phyloP scores from a whole-genome alignment of 2,329 filamentous ascomycete genomes.

The Calonectria ilicicola region DNA sequence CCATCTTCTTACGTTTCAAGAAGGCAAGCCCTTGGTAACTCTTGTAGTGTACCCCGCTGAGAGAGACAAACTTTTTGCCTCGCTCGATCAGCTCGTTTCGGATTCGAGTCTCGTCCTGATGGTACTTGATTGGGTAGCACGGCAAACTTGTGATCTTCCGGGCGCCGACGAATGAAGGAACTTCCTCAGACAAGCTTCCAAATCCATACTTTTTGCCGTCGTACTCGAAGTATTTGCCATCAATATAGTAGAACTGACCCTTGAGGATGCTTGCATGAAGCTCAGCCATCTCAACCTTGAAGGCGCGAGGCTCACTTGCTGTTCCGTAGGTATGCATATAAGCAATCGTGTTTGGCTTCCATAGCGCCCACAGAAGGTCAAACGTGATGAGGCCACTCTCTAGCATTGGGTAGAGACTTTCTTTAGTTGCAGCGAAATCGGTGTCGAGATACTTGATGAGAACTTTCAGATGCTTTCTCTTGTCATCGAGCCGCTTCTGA shows the following conservation, averaged over 20 bases:
- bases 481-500: constrained; percentile 67
- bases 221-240: constrained; percentile 86
- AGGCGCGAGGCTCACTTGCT: constrained; percentile 81
- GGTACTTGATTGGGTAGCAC: constrained; percentile 84
- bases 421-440: constrained; percentile 83
- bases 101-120: constrained; percentile 76
- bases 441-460: constrained; percentile 82
- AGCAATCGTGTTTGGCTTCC: constrained; percentile 86
- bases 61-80: constrained; percentile 84
- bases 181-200: constrained; percentile 76
- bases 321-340: constrained; percentile 83
- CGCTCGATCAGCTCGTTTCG: constrained; percentile 78
- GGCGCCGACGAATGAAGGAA: constrained; percentile 82
- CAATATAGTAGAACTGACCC: constrained; percentile 81
- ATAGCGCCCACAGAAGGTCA: constrained; percentile 88
- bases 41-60: constrained; percentile 87
- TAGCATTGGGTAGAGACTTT: constrained; percentile 82
- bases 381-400: constrained; percentile 89
- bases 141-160: constrained; percentile 84
- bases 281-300: constrained; percentile 83
- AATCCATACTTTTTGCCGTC: constrained; percentile 89
- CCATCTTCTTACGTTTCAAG: constrained; percentile 80
- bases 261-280: constrained; percentile 77
- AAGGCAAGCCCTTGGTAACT: constrained; percentile 88
- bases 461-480: constrained; percentile 76